A percentile compares a stretch with the other conserved stretches of the same genome.
Evolutionary conservation across 78 protist species (phyloP).

Genomic region (Anaeramoeba flamelloides): DNA sequence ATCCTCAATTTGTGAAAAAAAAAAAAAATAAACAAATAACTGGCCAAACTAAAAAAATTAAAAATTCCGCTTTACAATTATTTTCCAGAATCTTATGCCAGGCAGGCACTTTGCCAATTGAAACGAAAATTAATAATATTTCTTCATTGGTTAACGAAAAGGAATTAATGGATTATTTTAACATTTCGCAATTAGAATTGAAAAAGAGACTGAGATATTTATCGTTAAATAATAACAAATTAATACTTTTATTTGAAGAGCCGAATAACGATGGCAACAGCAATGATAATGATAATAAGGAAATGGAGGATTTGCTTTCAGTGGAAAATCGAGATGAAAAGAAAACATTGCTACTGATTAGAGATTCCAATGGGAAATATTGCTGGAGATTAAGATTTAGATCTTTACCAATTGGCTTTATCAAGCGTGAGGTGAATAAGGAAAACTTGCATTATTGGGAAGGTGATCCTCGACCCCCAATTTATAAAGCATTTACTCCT

Average conservation of each 20-base stretch:
- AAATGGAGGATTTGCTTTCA: too few relatives aligned
- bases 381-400: not conserved
- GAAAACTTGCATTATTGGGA: too few relatives aligned
- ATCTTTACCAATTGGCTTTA: too few relatives aligned
- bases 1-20: too few relatives aligned
- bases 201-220: not conserved
- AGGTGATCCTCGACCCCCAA: too few relatives aligned
- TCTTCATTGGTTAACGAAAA: not conserved
- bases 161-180: not conserved
- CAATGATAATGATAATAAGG: too few relatives aligned
- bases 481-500: too few relatives aligned
- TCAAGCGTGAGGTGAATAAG: too few relatives aligned
- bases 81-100: not conserved
- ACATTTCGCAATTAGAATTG: not conserved
- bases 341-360: not conserved
- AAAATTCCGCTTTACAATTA: not conserved
- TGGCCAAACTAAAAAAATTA: not conserved
- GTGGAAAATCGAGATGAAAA: too few relatives aligned
- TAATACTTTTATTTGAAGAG: not conserved
- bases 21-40: not conserved
- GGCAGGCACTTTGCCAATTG: not conserved
- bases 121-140: not conserved
- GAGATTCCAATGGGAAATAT: not conserved
- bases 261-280: too few relatives aligned
- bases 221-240: not conserved